Percentiles rank a stretch among this genome's conserved stretches.
Evolutionary conservation across 140 eudicot species (phyloP).

Genomic region (Stevia rebaudiana): DNA sequence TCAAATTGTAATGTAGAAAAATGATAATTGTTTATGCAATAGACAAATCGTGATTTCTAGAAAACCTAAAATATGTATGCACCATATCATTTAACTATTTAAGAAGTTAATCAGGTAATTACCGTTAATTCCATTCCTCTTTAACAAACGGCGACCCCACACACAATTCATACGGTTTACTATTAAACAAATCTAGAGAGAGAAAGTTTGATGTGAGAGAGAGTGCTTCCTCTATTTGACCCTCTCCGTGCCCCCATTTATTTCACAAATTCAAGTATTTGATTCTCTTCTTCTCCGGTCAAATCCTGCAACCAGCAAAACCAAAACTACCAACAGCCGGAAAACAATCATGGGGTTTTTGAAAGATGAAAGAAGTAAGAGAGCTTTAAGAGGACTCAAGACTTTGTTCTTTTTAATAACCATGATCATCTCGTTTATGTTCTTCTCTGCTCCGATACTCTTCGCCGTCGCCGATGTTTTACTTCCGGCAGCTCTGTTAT

Average conservation of each 20-base stretch:
- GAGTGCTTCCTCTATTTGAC: conserved; percentile 32
- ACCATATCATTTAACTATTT: conserved; percentile 4
- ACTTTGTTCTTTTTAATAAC: conserved; percentile 66
- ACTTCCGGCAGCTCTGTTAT: conserved; percentile 71
- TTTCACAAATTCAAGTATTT: not conserved
- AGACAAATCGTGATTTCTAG: not conserved
- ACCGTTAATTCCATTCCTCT: conserved; percentile 23
- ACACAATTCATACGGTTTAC: conserved; percentile 12
- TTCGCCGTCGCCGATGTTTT: conserved; percentile 81
- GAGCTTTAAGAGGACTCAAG: conserved; percentile 58
- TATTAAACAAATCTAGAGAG: conserved; percentile 17
- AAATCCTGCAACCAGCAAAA: conserved; percentile 6
- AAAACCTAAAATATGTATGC: not conserved
- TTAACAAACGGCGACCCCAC: conserved; percentile 16
- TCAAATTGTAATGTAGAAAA: too few relatives aligned
- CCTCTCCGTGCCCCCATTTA: not conserved
- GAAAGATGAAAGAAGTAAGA: conserved; percentile 52
- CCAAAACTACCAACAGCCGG: not conserved
- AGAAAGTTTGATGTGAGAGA: conserved; percentile 12
- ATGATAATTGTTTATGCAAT: too few relatives aligned
- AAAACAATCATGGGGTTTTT: conserved; percentile 35
- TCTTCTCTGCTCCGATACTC: conserved; percentile 83
- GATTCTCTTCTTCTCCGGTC: not conserved
- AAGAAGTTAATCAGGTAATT: conserved; percentile 32
- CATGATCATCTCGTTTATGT: conserved; percentile 59